A percentile compares a stretch with the other conserved stretches of the same genome.
Conservation (phyloP, 2,329 filamentous ascomycete species). For the Microdochium nivale region DNA sequence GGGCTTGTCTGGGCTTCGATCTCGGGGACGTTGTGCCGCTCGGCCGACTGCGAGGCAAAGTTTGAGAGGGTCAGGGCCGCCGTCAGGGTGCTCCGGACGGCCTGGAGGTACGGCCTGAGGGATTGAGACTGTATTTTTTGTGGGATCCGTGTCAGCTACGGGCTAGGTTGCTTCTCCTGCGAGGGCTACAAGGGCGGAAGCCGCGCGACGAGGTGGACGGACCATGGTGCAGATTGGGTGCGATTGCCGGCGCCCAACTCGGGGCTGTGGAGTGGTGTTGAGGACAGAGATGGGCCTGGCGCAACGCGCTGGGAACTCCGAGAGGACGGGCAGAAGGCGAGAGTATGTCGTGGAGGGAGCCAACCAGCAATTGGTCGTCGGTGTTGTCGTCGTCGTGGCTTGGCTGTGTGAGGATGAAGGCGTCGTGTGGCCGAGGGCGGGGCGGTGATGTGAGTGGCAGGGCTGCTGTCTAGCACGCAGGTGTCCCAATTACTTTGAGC, state of each 20-base stretch:
- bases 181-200: background rate
- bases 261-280: background rate
- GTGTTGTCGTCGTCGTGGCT: background rate
- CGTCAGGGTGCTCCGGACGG: conserved; percentile 88
- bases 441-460: background rate
- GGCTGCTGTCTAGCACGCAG: background rate
- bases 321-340: too few relatives aligned
- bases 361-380: background rate
- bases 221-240: background rate
- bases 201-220: background rate
- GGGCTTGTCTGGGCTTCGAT: conserved; percentile 90
- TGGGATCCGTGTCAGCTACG: conserved; percentile 3
- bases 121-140: conserved; percentile 69
- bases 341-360: background rate
- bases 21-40: conserved; percentile 96
- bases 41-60: conserved; percentile 93
- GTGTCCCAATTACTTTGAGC: background rate
- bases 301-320: background rate
- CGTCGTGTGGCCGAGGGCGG: background rate
- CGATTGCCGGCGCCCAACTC: background rate
- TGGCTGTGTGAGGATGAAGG: background rate
- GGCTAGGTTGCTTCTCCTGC: background rate
- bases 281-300: background rate
- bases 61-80: conserved; percentile 90
- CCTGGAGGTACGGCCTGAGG: conserved; percentile 90